A percentile compares a stretch with the other conserved stretches of the same genome.
phyloP scores from a whole-genome alignment of 169 alveolate species.

The Pseudocohnilembus persalinus region DNA sequence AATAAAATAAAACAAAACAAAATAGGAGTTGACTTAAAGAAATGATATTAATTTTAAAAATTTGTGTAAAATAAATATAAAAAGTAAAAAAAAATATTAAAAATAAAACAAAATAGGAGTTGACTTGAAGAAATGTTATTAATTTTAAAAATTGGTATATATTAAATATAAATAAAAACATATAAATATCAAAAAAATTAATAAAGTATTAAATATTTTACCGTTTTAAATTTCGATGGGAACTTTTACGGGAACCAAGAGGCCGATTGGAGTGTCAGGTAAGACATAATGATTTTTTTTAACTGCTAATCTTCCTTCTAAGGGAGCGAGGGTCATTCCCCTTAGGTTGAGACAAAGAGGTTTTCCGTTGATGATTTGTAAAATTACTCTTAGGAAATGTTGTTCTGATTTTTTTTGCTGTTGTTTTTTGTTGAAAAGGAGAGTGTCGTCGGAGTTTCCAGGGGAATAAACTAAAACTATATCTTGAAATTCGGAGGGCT shows the following conservation, averaged over 20 bases:
- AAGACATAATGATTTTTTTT: conserved; percentile 64
- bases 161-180: too few species aligned
- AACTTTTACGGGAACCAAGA: conserved; percentile 76
- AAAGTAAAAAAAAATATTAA: too few species aligned
- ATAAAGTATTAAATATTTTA: too few species aligned
- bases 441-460: conserved; percentile 31
- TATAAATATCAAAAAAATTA: too few species aligned
- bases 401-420: conserved; percentile 63
- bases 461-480: conserved; percentile 73
- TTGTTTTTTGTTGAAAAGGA: conserved; percentile 4
- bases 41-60: too few species aligned
- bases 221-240: conserved; percentile 81
- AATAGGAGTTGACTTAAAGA: too few species aligned
- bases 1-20: too few species aligned
- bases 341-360: conserved; percentile 75
- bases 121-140: too few species aligned
- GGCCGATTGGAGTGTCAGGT: conserved; percentile 83
- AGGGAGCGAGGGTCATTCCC: conserved; percentile 77
- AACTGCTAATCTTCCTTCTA: conserved; percentile 64
- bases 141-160: too few species aligned
- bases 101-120: too few species aligned
- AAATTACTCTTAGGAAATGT: conserved; percentile 71
- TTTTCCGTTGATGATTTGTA: conserved; percentile 80
- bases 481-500: conserved; percentile 74
- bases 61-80: too few species aligned